Conservation (phyloP, 495 filamentous ascomycete genomes). For the Xylaria venustula region DNA sequence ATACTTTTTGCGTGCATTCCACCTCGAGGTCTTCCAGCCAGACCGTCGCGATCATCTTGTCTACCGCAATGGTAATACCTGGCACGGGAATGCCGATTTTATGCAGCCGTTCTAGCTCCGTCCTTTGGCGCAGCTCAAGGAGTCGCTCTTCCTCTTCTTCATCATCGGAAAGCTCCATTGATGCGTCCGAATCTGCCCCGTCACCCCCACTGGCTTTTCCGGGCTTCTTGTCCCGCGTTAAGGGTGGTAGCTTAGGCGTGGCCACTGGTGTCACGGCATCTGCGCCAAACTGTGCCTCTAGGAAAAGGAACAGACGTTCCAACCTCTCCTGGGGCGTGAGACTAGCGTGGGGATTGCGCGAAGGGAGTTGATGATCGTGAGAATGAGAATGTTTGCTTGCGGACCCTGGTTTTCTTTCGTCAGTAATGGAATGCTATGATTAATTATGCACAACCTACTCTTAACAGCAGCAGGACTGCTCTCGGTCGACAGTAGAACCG, state of each 20-base stretch:
- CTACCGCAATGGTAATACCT: slow-evolving; percentile 81
- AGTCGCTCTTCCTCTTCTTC: slow-evolving; percentile 41
- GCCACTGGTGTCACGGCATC: slow-evolving; percentile 72
- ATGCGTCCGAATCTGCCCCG: slow-evolving; percentile 32
- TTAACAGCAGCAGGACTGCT: slow-evolving; percentile 92
- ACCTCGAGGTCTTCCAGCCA: slow-evolving; percentile 92
- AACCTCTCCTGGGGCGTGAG: slow-evolving; percentile 72
- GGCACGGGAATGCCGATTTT: slow-evolving; percentile 83
- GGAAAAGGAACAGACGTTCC: slow-evolving; percentile 85
- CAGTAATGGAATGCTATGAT: slow-evolving; percentile 7
- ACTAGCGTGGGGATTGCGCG: slow-evolving; percentile 68
- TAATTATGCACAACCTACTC: slow-evolving; percentile 52
- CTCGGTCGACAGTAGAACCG: slow-evolving; percentile 83
- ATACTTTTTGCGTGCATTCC: slow-evolving; percentile 71
- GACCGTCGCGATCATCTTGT: slow-evolving; percentile 81
- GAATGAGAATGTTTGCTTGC: slow-evolving; percentile 57
- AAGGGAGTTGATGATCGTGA: slow-evolving; percentile 44
- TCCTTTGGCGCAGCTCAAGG: slow-evolving; percentile 41
- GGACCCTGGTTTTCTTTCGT: slow-evolving; percentile 40
- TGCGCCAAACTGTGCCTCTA: slow-evolving; percentile 91
- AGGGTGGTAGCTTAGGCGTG: slow-evolving; percentile 55
- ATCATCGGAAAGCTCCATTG: slow-evolving; percentile 41
- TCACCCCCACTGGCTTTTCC: slow-evolving; percentile 19
- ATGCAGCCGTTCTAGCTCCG: slow-evolving; percentile 66
- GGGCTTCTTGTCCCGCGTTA: slow-evolving; percentile 32